Conservation (phyloP, 2,329 filamentous ascomycete species). For the Trichoderma citrinoviride region DNA sequence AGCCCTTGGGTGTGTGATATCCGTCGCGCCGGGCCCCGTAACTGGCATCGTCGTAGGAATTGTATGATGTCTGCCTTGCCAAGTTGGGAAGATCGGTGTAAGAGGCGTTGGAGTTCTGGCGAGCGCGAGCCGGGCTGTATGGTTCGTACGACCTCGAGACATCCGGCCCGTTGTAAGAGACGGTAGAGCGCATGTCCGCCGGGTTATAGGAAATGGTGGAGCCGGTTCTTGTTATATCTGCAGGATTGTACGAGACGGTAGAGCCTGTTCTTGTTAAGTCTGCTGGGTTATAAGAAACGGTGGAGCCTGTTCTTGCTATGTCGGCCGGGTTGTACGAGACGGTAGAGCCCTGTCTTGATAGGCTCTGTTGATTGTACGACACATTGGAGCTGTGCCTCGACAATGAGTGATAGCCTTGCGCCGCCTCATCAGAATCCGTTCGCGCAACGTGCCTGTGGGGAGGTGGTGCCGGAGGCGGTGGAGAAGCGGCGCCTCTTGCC, state of each 20-base stretch:
- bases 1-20: constrained; percentile 54
- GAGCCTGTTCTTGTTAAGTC: constrained; percentile 38
- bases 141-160: constrained; percentile 36
- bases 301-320: constrained; percentile 29
- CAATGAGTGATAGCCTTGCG: constrained; percentile 18
- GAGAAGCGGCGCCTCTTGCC: constrained; percentile 53
- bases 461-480: constrained; percentile 78
- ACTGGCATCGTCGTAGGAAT: constrained; percentile 41
- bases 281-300: constrained; percentile 33
- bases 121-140: not conserved
- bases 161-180: constrained; percentile 33
- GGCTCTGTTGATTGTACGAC: constrained; percentile 33
- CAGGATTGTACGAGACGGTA: constrained; percentile 34
- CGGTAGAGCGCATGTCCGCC: constrained; percentile 35
- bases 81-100: constrained; percentile 31
- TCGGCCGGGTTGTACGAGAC: constrained; percentile 32
- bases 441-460: constrained; percentile 69
- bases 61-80: constrained; percentile 41
- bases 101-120: constrained; percentile 27
- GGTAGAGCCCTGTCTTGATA: constrained; percentile 38
- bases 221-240: not conserved
- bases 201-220: constrained; percentile 34
- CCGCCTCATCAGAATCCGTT: constrained; percentile 24
- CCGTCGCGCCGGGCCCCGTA: constrained; percentile 22
- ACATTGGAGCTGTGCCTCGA: constrained; percentile 36